phyloP scores from a whole-genome alignment of 441 rosid genomes.

The Populus hybrid region DNA sequence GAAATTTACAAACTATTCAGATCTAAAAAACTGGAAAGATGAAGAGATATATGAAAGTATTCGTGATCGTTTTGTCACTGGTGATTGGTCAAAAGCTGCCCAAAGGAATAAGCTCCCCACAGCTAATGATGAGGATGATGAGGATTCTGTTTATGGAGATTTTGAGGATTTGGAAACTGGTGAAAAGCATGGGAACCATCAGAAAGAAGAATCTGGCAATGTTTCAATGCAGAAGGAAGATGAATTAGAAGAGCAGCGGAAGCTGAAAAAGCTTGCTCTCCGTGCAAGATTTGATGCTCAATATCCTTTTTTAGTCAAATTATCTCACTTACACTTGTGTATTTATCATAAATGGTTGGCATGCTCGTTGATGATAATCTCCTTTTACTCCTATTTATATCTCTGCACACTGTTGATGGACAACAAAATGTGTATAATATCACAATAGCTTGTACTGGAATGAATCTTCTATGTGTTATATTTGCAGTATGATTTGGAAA shows the following conservation, averaged over 20 bases:
- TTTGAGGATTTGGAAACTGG: slow-evolving; percentile 94
- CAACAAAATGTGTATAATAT: too few relatives aligned
- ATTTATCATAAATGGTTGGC: not conserved
- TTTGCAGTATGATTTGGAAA: too few relatives aligned
- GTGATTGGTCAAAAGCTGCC: slow-evolving; percentile 84
- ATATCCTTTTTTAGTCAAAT: slow-evolving; percentile 66
- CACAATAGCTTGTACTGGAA: too few relatives aligned
- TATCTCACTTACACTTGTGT: not conserved
- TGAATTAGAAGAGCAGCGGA: slow-evolving; percentile 48
- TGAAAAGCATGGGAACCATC: slow-evolving; percentile 44
- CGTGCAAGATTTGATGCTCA: slow-evolving; percentile 74
- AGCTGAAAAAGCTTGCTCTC: slow-evolving; percentile 70
- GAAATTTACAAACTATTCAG: slow-evolving; percentile 47
- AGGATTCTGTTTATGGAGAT: slow-evolving; percentile 59
- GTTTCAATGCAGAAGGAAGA: slow-evolving; percentile 42
- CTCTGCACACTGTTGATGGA: too few relatives aligned
- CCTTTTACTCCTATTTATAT: too few relatives aligned
- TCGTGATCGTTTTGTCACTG: slow-evolving; percentile 86
- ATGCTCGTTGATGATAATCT: slow-evolving; percentile 1
- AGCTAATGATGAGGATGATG: slow-evolving; percentile 40
- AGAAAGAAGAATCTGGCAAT: slow-evolving; percentile 30
- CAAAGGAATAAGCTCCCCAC: slow-evolving; percentile 46
- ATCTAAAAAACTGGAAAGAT: slow-evolving; percentile 66
- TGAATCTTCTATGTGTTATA: too few relatives aligned
- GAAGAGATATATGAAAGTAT: slow-evolving; percentile 59